Conservation (phyloP, 352 stramenopile species). For the Globisporangium acanthophoron region DNA sequence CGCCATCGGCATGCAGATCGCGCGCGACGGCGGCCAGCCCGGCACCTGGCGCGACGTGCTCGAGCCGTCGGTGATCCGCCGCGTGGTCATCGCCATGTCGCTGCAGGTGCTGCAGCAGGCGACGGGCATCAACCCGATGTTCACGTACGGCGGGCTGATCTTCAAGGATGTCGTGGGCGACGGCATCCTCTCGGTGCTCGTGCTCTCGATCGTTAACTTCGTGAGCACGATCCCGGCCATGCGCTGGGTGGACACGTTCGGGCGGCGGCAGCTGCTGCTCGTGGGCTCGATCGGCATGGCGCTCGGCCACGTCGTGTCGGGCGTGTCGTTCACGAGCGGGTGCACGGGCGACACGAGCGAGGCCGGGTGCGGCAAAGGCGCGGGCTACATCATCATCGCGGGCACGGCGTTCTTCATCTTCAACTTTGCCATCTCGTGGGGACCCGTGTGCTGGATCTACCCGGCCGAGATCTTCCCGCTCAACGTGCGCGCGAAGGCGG, state of each 20-base stretch:
- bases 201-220: conserved; percentile 20
- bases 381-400: conserved; percentile 27
- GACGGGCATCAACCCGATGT: conserved; percentile 33
- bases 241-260: conserved; percentile 31
- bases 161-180: conserved; percentile 33
- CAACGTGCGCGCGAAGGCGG: conserved; percentile 35
- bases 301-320: conserved; percentile 19
- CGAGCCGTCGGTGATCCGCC: conserved; percentile 11
- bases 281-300: conserved; percentile 31
- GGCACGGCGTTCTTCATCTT: conserved; percentile 33
- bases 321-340: neutral
- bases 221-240: conserved; percentile 31
- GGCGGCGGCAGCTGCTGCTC: conserved; percentile 26
- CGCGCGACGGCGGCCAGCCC: conserved; percentile 17
- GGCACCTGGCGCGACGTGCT: conserved; percentile 35
- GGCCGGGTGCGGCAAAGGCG: conserved; percentile 4
- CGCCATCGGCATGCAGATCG: conserved; percentile 39
- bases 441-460: conserved; percentile 55
- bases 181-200: conserved; percentile 21
- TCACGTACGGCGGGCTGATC: conserved; percentile 28
- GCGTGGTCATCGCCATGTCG: conserved; percentile 27
- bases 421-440: conserved; percentile 56
- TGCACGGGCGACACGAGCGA: neutral
- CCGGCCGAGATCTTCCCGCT: conserved; percentile 55
- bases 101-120: conserved; percentile 42